Conservation (phyloP, 495 filamentous ascomycete species). For the Xylaria flabelliformis region DNA sequence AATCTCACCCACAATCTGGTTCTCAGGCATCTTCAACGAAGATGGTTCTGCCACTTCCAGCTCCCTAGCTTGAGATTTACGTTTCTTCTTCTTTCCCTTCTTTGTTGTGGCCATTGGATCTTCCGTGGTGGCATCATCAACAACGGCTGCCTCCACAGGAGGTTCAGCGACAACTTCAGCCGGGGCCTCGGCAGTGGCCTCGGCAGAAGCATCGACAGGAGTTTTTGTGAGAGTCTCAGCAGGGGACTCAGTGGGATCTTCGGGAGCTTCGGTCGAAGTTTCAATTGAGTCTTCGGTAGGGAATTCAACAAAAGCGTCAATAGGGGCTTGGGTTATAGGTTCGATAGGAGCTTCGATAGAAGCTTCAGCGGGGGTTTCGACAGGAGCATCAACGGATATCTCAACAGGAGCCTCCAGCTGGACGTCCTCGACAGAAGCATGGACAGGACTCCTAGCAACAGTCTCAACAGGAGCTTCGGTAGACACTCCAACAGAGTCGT, state of each 20-base stretch:
- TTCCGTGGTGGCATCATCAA: not conserved
- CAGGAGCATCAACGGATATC: not conserved
- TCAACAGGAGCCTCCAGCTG: not conserved
- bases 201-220: not conserved
- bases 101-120: not conserved
- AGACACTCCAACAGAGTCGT: not conserved
- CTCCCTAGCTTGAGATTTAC: constrained; percentile 10
- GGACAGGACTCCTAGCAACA: not conserved
- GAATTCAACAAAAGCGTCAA: not conserved
- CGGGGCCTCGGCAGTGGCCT: not conserved
- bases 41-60: constrained; percentile 5
- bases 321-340: not conserved
- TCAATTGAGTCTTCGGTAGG: too few species aligned
- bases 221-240: not conserved
- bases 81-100: constrained; percentile 23
- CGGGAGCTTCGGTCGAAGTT: not conserved
- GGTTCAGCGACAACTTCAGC: not conserved
- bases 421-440: not conserved
- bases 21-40: not conserved
- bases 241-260: not conserved
- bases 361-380: not conserved
- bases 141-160: not conserved
- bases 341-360: not conserved
- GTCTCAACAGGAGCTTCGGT: not conserved
- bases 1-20: not conserved